phyloP scores from a whole-genome alignment of 2,329 filamentous ascomycete genomes.

The Cryphonectria carpinicola region DNA sequence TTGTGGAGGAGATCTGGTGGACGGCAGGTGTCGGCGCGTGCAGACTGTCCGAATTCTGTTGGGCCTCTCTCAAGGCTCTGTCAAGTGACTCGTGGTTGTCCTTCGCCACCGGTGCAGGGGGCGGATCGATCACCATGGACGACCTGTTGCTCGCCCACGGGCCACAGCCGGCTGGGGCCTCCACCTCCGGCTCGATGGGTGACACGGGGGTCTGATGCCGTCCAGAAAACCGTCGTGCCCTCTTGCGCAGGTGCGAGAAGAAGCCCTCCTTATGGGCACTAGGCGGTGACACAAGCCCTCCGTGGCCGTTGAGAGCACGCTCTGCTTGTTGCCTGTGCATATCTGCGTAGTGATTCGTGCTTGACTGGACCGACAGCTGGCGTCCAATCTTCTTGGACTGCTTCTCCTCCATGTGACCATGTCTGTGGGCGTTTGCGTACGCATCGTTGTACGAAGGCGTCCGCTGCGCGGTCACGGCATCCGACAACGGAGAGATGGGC shows the following conservation, averaged over 20 bases:
- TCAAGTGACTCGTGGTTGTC: conserved; percentile 64
- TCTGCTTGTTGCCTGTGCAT: conserved; percentile 90
- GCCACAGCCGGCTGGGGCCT: conserved; percentile 88
- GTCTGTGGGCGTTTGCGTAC: conserved; percentile 46
- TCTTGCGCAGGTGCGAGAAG: conserved; percentile 95
- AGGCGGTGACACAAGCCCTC: conserved; percentile 74
- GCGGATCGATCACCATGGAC: conserved; percentile 75
- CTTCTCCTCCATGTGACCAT: conserved; percentile 61
- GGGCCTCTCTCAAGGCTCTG: conserved; percentile 59
- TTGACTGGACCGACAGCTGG: conserved; percentile 89
- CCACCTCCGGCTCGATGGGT: conserved; percentile 81
- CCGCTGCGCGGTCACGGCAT: conserved; percentile 85
- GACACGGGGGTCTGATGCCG: conserved; percentile 83
- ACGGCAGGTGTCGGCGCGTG: conserved; percentile 55
- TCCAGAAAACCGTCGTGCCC: conserved; percentile 88
- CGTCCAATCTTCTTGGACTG: conserved; percentile 88
- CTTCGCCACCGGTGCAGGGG: conserved; percentile 53
- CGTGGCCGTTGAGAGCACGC: conserved; percentile 81
- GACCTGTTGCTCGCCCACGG: conserved; percentile 88
- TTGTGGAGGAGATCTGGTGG: conserved; percentile 55
- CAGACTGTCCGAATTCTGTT: conserved; percentile 52
- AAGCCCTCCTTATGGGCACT: conserved; percentile 91
- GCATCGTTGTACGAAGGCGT: conserved; percentile 57
- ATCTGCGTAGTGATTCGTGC: conserved; percentile 91
- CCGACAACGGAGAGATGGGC: conserved; percentile 94